Conservation (phyloP, 257 asterid species). For the Solanum megistacrolobum region DNA sequence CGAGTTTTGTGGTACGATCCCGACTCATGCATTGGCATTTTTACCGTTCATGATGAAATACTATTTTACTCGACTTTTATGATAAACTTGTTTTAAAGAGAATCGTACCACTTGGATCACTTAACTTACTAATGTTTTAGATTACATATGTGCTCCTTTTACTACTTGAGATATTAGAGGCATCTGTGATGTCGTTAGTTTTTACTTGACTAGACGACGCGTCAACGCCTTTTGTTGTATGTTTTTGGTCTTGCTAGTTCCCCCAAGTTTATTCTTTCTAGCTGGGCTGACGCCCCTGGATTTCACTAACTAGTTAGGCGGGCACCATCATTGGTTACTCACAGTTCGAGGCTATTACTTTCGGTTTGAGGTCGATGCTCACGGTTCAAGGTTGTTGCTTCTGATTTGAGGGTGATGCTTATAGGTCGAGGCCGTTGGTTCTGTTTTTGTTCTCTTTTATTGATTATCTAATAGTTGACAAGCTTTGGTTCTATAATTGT, state of each 20-base stretch:
- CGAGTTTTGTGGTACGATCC: neutral
- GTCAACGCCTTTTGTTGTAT: neutral
- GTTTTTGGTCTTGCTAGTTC: neutral
- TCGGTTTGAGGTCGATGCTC: neutral
- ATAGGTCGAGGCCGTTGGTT: neutral
- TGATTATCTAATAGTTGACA: neutral
- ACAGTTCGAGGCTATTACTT: neutral
- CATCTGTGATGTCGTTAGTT: neutral
- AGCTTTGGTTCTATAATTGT: too few relatives aligned
- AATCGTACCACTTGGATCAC: neutral
- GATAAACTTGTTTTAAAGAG: neutral
- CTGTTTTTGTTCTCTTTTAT: neutral
- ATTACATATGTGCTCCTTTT: neutral
- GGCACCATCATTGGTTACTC: neutral
- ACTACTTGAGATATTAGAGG: neutral
- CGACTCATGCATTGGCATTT: neutral
- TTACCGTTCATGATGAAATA: neutral
- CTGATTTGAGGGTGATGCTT: neutral
- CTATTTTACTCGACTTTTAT: neutral
- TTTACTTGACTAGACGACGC: neutral
- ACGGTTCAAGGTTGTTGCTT: too few relatives aligned
- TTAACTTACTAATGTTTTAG: too few relatives aligned
- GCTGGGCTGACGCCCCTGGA: neutral
- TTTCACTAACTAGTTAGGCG: neutral
- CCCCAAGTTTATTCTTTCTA: too few relatives aligned